Conservation (phyloP, 345 rosid species). For the Psidium friedrichsthalianum region DNA sequence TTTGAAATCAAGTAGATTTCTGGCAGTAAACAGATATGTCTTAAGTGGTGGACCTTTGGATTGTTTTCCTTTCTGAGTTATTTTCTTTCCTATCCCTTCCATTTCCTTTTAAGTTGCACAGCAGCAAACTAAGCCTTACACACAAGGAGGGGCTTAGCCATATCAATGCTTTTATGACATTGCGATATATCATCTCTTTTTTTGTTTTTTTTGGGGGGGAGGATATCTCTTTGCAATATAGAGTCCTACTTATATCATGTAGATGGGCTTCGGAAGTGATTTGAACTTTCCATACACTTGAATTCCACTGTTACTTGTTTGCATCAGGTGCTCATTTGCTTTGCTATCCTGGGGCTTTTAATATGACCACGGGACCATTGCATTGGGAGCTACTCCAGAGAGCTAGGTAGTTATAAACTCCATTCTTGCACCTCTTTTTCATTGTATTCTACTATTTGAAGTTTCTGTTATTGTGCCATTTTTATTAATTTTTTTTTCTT, state of each 20-base stretch:
- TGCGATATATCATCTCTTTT: not conserved
- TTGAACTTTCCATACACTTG: not conserved
- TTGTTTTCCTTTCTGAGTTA: not conserved
- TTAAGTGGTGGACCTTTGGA: not conserved
- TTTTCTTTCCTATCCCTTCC: not conserved
- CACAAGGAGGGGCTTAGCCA: not conserved
- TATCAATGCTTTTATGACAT: not conserved
- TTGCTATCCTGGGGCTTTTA: slow-evolving; percentile 95
- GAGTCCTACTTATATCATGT: not conserved
- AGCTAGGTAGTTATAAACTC: slow-evolving; percentile 38
- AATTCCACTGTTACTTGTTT: not conserved
- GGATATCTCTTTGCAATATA: not conserved
- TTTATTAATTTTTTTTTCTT: not conserved
- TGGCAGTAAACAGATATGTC: not conserved
- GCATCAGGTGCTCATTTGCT: slow-evolving; percentile 83
- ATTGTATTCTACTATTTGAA: not conserved
- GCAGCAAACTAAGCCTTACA: not conserved
- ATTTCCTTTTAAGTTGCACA: not conserved
- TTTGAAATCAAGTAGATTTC: not conserved
- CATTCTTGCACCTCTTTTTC: not conserved
- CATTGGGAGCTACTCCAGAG: slow-evolving; percentile 91
- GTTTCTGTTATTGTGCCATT: not conserved
- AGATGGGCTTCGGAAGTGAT: not conserved
- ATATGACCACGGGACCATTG: slow-evolving; percentile 95
- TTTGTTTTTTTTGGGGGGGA: not conserved